Evolutionary conservation across 208 protist genomes (phyloP).

Genomic region (Acanthamoeba sp.): DNA sequence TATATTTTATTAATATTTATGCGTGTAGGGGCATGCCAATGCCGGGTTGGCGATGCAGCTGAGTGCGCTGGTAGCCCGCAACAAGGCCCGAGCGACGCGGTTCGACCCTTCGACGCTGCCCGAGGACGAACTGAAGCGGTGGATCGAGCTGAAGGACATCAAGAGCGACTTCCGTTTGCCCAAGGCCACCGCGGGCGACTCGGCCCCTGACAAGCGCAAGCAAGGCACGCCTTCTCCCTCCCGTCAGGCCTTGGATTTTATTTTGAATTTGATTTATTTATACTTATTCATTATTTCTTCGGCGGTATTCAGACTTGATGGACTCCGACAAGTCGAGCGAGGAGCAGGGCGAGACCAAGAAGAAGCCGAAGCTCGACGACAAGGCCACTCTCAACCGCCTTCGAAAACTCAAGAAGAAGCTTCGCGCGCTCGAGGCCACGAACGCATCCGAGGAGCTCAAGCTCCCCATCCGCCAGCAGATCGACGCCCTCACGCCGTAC

Average conservation of each 20-base stretch:
- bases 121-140: neutral
- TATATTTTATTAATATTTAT: neutral
- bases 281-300: neutral
- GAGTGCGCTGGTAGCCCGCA: neutral
- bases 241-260: no score
- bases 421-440: neutral
- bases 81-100: neutral
- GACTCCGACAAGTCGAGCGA: neutral
- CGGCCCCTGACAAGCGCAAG: neutral
- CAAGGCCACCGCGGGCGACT: neutral
- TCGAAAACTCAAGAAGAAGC: slow-evolving; percentile 25
- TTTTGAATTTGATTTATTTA: no score
- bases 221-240: no score
- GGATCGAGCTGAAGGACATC: neutral
- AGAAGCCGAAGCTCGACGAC: neutral
- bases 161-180: slow-evolving; percentile 4
- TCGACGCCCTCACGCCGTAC: slow-evolving; percentile 2
- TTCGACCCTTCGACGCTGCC: neutral
- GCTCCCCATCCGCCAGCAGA: neutral
- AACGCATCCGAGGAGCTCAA: neutral
- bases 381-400: slow-evolving; percentile 9
- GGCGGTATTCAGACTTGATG: no score
- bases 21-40: neutral
- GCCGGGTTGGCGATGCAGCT: neutral
- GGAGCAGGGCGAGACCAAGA: neutral